Conservation (phyloP, 2,329 filamentous ascomycete species). For the Colletotrichum sp. region DNA sequence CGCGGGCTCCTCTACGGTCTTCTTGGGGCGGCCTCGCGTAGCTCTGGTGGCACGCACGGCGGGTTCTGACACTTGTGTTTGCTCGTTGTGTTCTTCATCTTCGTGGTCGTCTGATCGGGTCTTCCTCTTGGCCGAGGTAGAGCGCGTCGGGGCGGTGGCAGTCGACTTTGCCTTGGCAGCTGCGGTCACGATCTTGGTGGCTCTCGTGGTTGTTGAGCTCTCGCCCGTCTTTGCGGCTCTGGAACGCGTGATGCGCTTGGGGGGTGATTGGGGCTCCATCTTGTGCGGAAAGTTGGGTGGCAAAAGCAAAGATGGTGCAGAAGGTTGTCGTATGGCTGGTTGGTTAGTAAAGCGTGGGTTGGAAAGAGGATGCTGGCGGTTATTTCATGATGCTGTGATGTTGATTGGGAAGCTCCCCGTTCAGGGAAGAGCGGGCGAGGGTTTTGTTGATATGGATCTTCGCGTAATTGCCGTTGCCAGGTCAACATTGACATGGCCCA, state of each 20-base stretch:
- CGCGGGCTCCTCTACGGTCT: slow-evolving; percentile 30
- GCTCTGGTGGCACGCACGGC: slow-evolving; percentile 39
- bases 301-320: slow-evolving; percentile 3
- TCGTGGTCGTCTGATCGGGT: slow-evolving; percentile 58
- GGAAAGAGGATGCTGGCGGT: background rate
- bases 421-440: slow-evolving; percentile 13
- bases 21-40: slow-evolving; percentile 53
- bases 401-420: background rate
- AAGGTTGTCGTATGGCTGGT: background rate
- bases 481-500: background rate
- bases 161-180: slow-evolving; percentile 51
- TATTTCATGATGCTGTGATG: slow-evolving; percentile 14
- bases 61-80: slow-evolving; percentile 29
- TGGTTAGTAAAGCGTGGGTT: slow-evolving; percentile 8
- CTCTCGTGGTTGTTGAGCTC: slow-evolving; percentile 36
- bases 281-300: background rate
- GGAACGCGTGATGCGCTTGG: slow-evolving; percentile 63
- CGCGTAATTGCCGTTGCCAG: slow-evolving; percentile 19
- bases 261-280: slow-evolving; percentile 61
- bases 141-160: slow-evolving; percentile 28
- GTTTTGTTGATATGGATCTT: slow-evolving; percentile 24
- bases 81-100: slow-evolving; percentile 48
- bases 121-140: slow-evolving; percentile 54
- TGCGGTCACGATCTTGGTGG: slow-evolving; percentile 53
- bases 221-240: slow-evolving; percentile 47